phyloP scores from a whole-genome alignment of 2,329 filamentous ascomycete genomes.

The Pseudogymnoascus verrucosus region DNA sequence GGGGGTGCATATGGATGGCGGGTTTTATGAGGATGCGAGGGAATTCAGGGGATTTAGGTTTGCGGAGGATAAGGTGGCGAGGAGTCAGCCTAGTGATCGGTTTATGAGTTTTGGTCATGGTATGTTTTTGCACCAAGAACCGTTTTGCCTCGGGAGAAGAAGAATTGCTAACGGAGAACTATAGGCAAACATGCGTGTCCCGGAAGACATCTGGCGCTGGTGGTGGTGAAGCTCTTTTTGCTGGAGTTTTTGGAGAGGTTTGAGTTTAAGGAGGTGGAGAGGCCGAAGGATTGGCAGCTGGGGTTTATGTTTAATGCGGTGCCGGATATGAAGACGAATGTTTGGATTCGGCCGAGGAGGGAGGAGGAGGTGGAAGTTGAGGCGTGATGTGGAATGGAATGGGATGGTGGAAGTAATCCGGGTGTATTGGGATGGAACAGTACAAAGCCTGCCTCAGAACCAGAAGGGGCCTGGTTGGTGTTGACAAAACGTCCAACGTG shows the following conservation, averaged over 20 bases:
- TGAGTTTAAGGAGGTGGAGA: neutral
- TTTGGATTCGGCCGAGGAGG: neutral
- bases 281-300: neutral
- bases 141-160: too few species aligned
- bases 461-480: neutral
- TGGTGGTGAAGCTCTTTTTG: neutral
- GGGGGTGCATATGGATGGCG: neutral
- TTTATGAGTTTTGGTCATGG: slow-evolving; percentile 8
- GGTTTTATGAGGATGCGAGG: neutral
- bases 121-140: too few species aligned
- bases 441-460: too few species aligned
- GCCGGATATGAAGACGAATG: neutral
- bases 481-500: neutral
- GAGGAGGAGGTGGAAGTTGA: neutral
- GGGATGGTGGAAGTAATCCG: neutral
- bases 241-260: neutral
- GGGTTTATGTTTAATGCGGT: neutral
- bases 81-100: slow-evolving; percentile 3
- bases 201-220: neutral
- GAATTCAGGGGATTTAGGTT: neutral
- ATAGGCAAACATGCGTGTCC: neutral
- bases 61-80: neutral
- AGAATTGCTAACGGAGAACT: neutral
- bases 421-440: neutral
- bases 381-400: neutral